Evolutionary conservation across 108 stramenopile species (phyloP).

Genomic region (Cylindrotheca closterium): DNA sequence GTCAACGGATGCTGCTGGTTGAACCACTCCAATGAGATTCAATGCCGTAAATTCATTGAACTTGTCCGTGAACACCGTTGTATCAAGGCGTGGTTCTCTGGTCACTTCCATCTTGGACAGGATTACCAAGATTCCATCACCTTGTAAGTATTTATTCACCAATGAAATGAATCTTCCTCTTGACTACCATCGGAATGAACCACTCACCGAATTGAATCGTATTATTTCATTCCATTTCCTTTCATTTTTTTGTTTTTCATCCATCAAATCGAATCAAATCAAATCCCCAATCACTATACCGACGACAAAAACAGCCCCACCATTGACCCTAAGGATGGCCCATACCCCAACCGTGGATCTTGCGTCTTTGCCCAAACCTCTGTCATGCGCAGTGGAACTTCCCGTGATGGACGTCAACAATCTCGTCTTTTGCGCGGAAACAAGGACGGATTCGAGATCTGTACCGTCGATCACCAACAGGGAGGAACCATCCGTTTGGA

Average conservation of each 20-base stretch:
- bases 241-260: neutral
- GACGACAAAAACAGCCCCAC: slow-evolving; percentile 38
- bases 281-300: too few relatives aligned
- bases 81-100: slow-evolving; percentile 93
- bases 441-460: slow-evolving; percentile 82
- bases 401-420: slow-evolving; percentile 87
- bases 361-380: slow-evolving; percentile 84
- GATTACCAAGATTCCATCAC: slow-evolving; percentile 49
- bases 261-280: too few relatives aligned
- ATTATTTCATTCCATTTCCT: neutral
- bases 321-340: slow-evolving; percentile 61
- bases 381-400: slow-evolving; percentile 81
- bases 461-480: slow-evolving; percentile 86
- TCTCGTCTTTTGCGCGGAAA: slow-evolving; percentile 85
- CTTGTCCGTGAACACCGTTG: slow-evolving; percentile 72
- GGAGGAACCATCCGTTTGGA: slow-evolving; percentile 63
- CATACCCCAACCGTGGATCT: slow-evolving; percentile 73
- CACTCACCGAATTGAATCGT: too few relatives aligned
- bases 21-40: slow-evolving; percentile 54
- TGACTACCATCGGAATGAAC: too few relatives aligned
- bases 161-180: slow-evolving; percentile 56
- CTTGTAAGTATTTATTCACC: slow-evolving; percentile 40
- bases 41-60: slow-evolving; percentile 73
- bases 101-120: slow-evolving; percentile 90
- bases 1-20: slow-evolving; percentile 87